Evolutionary conservation across 371 early-diverging fungal genomes (phyloP).

Genomic region (Lichtheimia ramosa): DNA sequence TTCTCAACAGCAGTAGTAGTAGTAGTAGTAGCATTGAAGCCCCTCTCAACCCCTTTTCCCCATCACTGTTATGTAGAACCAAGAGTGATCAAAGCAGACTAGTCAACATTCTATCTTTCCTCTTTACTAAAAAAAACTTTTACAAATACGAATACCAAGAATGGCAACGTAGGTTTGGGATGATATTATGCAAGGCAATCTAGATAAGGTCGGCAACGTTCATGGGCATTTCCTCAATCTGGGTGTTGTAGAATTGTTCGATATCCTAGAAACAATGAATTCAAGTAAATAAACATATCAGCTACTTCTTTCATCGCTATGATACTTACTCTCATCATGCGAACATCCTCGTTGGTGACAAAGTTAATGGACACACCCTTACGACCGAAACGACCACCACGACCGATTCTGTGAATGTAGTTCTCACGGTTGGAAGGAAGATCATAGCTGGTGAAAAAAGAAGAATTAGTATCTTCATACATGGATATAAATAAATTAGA

Average conservation of each 20-base stretch:
- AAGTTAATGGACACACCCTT: constrained; percentile 99
- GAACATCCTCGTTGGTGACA: constrained; percentile 92
- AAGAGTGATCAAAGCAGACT: too few species aligned
- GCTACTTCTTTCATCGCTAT: not conserved
- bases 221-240: constrained; percentile 95
- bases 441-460: constrained; percentile 86
- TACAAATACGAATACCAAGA: not conserved
- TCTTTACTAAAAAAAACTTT: not conserved
- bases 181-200: constrained; percentile 19
- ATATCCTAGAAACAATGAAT: constrained; percentile 47
- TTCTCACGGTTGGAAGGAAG: constrained; percentile 95
- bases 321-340: constrained; percentile 67
- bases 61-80: too few species aligned
- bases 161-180: not conserved
- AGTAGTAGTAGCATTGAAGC: not conserved
- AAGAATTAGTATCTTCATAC: not conserved
- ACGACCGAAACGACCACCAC: constrained; percentile 99
- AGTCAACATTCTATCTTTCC: too few species aligned
- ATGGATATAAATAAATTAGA: not conserved
- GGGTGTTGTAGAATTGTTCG: constrained; percentile 98
- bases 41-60: not conserved
- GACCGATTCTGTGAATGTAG: constrained; percentile 99
- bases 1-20: constrained; percentile 1
- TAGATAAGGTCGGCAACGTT: constrained; percentile 84
- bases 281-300: constrained; percentile 16